Conservation (phyloP, 2,329 filamentous ascomycete species). For the Conoideocrella luteorostrata region DNA sequence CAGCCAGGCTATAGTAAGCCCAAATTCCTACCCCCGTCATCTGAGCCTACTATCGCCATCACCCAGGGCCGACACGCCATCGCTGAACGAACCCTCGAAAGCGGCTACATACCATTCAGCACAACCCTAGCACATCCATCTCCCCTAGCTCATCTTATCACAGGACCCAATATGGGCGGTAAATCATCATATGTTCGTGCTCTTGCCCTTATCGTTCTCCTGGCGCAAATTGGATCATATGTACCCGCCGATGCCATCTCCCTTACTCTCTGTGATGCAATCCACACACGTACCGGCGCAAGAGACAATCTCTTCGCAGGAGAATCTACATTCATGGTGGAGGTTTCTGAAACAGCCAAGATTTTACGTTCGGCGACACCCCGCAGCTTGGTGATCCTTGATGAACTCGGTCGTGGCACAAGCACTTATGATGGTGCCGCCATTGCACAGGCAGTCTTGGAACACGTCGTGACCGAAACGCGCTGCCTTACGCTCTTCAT, state of each 20-base stretch:
- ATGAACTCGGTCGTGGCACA: conserved; percentile 90
- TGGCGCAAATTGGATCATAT: conserved; percentile 91
- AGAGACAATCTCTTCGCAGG: conserved; percentile 93
- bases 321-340: conserved; percentile 97
- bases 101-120: conserved; percentile 87
- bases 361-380: conserved; percentile 86
- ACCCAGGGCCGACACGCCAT: conserved; percentile 79
- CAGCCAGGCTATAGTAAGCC: conserved; percentile 87
- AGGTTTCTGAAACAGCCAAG: conserved; percentile 84
- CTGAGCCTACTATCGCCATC: conserved; percentile 58
- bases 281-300: conserved; percentile 93
- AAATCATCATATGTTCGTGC: conserved; percentile 97
- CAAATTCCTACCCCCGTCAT: conserved; percentile 52
- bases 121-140: conserved; percentile 61
- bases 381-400: conserved; percentile 80
- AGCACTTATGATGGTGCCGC: conserved; percentile 94
- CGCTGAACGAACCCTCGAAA: conserved; percentile 82
- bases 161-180: conserved; percentile 97
- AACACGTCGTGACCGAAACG: conserved; percentile 70
- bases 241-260: conserved; percentile 71
- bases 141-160: conserved; percentile 76
- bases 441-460: conserved; percentile 86
- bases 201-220: conserved; percentile 83
- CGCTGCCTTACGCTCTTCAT: conserved; percentile 86
- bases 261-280: conserved; percentile 80